Evolutionary conservation across 441 rosid species (phyloP), one percentile per base, ranked within the genome.

Genomic region (Viola pubescens): DNA sequence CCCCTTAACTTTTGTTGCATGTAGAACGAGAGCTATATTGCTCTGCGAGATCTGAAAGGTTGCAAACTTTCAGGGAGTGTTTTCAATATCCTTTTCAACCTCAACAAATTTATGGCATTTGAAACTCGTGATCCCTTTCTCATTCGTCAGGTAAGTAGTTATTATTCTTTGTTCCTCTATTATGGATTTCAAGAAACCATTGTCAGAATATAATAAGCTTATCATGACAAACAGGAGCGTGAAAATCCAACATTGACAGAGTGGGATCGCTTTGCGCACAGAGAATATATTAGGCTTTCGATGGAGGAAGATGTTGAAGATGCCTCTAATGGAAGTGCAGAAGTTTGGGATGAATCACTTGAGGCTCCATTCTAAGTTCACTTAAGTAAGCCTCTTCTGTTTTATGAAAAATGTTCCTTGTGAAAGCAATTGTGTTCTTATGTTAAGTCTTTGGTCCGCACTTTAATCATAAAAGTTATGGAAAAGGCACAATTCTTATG

Each of bases 231-330:
- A 65, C 82, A 90, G 97, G 98, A 94, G 75, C 96, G 96, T 4
- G 98, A 94, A 65, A 94, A 86, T 71, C 97, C 98, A 10, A 83
- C 96, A 44, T 73, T 94, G 91, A 94, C 98, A 38, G 98, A 94
- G n/a, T 94, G 99, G 97, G 99, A 94, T 70, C 89, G 97, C 9
- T 94, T 94, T 80, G 97, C 99, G 0, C 98, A 89, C 75, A 79
- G 97, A 77, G 98, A 94, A 75, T 94, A 94, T 61, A 88, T 94
- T 6, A 82, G 95, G 73, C 94, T 92, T 38, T 92, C 97, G 9
- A 92, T 89, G 98, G 98, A 92, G 76, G 97, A 92, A 75, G 98
- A 92, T 68, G 94, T 84, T 9, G 98, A 92, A 73, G 95, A 87
- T 77, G 95, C 84, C 52, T 92, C 98, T 13, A 89, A 87, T 74